These are phyloP conservation scores for Fusarium foetens DNA, from an alignment of 2,329 filamentous ascomycete genomes.

Conservation along the genomic window DNA sequence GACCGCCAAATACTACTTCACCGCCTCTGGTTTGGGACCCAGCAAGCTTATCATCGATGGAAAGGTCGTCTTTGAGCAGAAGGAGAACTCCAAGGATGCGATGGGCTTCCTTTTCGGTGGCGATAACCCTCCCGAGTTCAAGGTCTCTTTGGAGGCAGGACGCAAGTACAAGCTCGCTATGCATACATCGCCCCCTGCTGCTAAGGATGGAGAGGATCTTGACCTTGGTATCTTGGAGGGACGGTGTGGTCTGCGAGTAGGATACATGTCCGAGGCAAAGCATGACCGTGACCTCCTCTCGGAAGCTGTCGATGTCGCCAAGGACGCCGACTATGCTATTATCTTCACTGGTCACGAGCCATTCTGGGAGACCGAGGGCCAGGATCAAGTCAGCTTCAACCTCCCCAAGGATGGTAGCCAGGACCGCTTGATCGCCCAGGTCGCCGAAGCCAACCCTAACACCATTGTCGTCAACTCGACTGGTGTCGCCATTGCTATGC, in stretches of 20 bases:
- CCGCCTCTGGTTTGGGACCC: conserved; percentile 46
- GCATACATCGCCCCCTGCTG: conserved; percentile 45
- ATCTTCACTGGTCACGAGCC: conserved; percentile 68
- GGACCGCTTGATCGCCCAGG: conserved; percentile 66
- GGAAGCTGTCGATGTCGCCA: conserved; percentile 68
- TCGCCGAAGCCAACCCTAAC: conserved; percentile 67
- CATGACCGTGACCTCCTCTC: conserved; percentile 51
- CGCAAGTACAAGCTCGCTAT: conserved; percentile 48
- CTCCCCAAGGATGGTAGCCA: conserved; percentile 69
- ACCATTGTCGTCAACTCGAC: conserved; percentile 72
- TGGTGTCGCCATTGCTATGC: conserved; percentile 70
- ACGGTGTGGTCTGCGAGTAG: conserved; percentile 46
- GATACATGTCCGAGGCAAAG: conserved; percentile 47
- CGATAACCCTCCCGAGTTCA: conserved; percentile 45
- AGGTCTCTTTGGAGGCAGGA: conserved; percentile 44
- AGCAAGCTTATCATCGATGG: conserved; percentile 47
- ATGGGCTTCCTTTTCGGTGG: conserved; percentile 51
- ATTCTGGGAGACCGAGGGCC: conserved; percentile 61
- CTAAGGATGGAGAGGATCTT: conserved; percentile 38
- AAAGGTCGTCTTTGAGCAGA: conserved; percentile 47
- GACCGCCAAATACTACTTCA: conserved; percentile 48
- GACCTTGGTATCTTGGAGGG: conserved; percentile 49
- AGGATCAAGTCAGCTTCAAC: conserved; percentile 77
- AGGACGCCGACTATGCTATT: conserved; percentile 66
- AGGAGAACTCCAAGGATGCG: conserved; percentile 45